These are phyloP conservation scores for Pilatotrama ljubarskyi DNA, from an alignment of 768 basidiomycete species.

Conservation along the genomic window DNA sequence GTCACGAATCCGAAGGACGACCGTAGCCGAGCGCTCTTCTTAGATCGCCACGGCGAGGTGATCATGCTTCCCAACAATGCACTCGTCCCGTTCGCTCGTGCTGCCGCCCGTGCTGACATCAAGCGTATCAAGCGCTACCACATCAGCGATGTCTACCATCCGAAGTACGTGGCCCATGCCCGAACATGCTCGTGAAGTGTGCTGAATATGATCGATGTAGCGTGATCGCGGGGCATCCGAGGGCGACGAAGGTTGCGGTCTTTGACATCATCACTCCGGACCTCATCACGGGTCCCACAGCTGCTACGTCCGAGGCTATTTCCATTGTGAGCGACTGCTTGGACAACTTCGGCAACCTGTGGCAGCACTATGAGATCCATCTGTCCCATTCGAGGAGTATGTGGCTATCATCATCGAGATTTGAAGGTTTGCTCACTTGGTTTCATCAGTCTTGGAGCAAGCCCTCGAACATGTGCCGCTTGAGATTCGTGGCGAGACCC, in stretches of 20 bases:
- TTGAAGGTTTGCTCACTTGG: constrained; percentile 8
- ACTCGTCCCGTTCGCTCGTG: constrained; percentile 75
- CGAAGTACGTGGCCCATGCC: constrained; percentile 45
- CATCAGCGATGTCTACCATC: constrained; percentile 69
- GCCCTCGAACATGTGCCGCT: constrained; percentile 62
- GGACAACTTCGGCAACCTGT: constrained; percentile 69
- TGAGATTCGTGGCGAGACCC: constrained; percentile 53
- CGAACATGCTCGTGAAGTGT: neutral
- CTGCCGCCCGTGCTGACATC: constrained; percentile 67
- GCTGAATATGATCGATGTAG: constrained; percentile 34
- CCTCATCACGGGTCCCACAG: constrained; percentile 57
- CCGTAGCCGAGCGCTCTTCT: constrained; percentile 62
- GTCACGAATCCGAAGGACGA: constrained; percentile 55
- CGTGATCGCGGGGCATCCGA: constrained; percentile 70
- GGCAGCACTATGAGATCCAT: constrained; percentile 69
- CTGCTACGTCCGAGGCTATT: constrained; percentile 75
- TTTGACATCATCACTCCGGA: constrained; percentile 86
- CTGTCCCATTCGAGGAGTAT: constrained; percentile 77
- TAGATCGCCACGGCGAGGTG: constrained; percentile 80
- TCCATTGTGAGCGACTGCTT: constrained; percentile 66
- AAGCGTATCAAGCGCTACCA: constrained; percentile 83
- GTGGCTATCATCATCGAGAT: constrained; percentile 26
- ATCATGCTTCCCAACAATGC: constrained; percentile 73
- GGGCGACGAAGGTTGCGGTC: constrained; percentile 68
- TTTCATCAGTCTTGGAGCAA: constrained; percentile 59